Evolutionary conservation across 2,329 filamentous ascomycete species (phyloP).

Genomic region (Pyricularia pennisetigena): DNA sequence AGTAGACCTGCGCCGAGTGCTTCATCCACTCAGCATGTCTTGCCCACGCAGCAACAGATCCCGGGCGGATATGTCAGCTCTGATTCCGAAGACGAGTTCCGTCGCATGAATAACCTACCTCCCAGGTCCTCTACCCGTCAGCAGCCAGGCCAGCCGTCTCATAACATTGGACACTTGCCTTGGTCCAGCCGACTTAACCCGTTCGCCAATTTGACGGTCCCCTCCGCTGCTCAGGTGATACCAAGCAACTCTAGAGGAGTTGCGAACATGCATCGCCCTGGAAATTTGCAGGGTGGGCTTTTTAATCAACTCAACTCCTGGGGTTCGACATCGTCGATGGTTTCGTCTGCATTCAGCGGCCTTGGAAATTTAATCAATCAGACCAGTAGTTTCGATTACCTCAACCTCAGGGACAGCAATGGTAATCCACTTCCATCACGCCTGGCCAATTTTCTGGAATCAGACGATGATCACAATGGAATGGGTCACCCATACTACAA

Average conservation of each 20-base stretch:
- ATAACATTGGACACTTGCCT: not conserved
- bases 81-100: conserved; percentile 1
- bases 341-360: not conserved
- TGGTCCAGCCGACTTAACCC: not conserved
- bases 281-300: not conserved
- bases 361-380: not conserved
- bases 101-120: not conserved
- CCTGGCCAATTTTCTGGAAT: conserved; percentile 22
- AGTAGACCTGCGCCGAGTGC: not conserved
- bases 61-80: not conserved
- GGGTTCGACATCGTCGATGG: not conserved
- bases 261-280: not conserved
- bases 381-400: conserved; percentile 17
- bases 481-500: not conserved
- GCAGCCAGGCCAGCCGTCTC: not conserved
- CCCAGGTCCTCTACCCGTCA: not conserved
- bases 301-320: not conserved
- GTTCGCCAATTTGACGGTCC: not conserved
- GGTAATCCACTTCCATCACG: conserved; percentile 25
- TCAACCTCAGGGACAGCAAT: conserved; percentile 21
- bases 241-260: not conserved
- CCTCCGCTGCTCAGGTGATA: not conserved
- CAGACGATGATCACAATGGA: conserved; percentile 19
- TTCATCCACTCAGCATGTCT: not conserved
- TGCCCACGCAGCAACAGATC: not conserved